A percentile compares a stretch with the other conserved stretches of the same genome.
Evolutionary conservation across 495 filamentous ascomycete species (phyloP).

Genomic region (Apodospora peruviana): DNA sequence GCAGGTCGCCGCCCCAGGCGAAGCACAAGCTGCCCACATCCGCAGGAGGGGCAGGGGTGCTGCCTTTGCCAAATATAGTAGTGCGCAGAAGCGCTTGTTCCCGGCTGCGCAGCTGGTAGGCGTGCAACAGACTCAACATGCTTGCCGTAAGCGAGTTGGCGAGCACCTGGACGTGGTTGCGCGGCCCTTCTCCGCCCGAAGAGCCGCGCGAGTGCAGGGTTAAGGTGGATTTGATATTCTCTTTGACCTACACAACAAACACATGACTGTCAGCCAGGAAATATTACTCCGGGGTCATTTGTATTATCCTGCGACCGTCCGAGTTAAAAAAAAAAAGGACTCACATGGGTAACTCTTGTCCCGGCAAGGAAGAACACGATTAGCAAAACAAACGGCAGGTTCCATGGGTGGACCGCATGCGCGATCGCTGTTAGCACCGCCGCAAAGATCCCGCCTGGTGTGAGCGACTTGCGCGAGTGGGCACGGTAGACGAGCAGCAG

Average conservation of each 20-base stretch:
- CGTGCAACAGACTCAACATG: slow-evolving; percentile 64
- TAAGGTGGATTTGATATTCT: slow-evolving; percentile 73
- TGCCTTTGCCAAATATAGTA: slow-evolving; percentile 5
- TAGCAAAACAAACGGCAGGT: slow-evolving; percentile 76
- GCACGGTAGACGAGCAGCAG: slow-evolving; percentile 62
- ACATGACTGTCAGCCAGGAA: background rate
- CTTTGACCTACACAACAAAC: slow-evolving; percentile 58
- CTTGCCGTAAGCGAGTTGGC: slow-evolving; percentile 81
- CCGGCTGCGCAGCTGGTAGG: slow-evolving; percentile 52
- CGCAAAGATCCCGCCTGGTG: slow-evolving; percentile 61
- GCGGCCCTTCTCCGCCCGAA: slow-evolving; percentile 69
- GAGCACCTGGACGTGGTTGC: slow-evolving; percentile 84
- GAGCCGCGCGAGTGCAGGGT: slow-evolving; percentile 70
- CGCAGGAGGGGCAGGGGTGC: slow-evolving; percentile 6
- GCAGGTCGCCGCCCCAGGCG: slow-evolving; percentile 47
- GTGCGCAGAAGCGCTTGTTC: slow-evolving; percentile 18
- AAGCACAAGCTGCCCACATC: slow-evolving; percentile 37
- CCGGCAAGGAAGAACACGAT: slow-evolving; percentile 83
- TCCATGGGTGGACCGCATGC: slow-evolving; percentile 88
- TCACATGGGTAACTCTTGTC: slow-evolving; percentile 75
- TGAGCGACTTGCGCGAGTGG: slow-evolving; percentile 68
- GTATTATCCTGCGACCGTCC: too few relatives aligned
- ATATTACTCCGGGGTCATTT: background rate
- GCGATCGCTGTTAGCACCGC: slow-evolving; percentile 67
- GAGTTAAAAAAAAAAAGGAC: slow-evolving; percentile 1